phyloP scores from a whole-genome alignment of 2,329 filamentous ascomycete genomes.

The Penicillium sp. region DNA sequence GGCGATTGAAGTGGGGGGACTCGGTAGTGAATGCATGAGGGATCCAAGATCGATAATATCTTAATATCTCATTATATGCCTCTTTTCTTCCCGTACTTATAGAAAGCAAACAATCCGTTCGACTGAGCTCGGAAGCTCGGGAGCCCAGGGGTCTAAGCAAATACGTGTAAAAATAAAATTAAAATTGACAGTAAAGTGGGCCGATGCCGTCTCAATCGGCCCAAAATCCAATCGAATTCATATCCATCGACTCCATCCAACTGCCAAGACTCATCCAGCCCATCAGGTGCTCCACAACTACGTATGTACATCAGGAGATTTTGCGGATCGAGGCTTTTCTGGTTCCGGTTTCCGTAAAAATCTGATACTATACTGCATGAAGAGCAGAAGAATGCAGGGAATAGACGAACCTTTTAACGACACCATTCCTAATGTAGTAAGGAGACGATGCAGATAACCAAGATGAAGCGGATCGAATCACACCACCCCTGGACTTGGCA shows the following conservation, averaged over 20 bases:
- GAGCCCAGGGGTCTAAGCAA: slow-evolving; percentile 5
- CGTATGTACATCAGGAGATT: not conserved
- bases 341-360: not conserved
- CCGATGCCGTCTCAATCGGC: slow-evolving; percentile 2
- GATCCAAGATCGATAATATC: too few relatives aligned
- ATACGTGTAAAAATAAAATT: slow-evolving; percentile 6
- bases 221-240: slow-evolving; percentile 6
- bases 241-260: not conserved
- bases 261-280: not conserved
- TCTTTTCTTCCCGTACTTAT: not conserved
- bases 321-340: not conserved
- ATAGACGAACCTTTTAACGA: not conserved
- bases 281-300: not conserved
- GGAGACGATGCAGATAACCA: too few relatives aligned
- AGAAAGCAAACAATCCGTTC: slow-evolving; percentile 8
- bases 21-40: slow-evolving; percentile 17
- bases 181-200: slow-evolving; percentile 3
- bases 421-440: too few relatives aligned
- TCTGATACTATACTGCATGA: not conserved
- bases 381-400: not conserved
- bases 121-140: not conserved
- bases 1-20: slow-evolving; percentile 7
- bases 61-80: not conserved
- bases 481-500: not conserved
- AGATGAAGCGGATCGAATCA: too few relatives aligned